Evolutionary conservation across 768 basidiomycete genomes (phyloP).

Genomic region (Pisolithus marmoratus): DNA sequence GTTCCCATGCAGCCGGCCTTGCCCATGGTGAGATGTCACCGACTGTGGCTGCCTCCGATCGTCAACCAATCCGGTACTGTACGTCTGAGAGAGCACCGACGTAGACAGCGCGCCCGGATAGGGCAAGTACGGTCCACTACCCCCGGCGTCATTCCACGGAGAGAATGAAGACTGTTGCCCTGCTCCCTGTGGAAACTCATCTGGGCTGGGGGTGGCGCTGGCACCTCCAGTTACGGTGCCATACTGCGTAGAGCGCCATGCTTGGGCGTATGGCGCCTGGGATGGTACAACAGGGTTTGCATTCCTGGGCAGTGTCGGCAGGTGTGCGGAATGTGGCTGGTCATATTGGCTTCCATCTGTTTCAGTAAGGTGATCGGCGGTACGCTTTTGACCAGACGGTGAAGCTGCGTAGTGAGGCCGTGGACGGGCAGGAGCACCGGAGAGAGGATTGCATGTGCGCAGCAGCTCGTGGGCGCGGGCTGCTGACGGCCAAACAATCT

Average conservation of each 20-base stretch:
- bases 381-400: conserved; percentile 33
- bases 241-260: conserved; percentile 27
- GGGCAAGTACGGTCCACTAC: conserved; percentile 27
- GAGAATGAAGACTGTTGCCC: conserved; percentile 33
- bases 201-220: background rate
- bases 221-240: background rate
- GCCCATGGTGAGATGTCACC: conserved; percentile 13
- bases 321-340: conserved; percentile 11
- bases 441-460: background rate
- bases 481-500: conserved; percentile 71
- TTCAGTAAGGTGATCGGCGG: conserved; percentile 47
- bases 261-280: conserved; percentile 19
- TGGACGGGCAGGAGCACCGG: background rate
- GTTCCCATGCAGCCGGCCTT: conserved; percentile 13
- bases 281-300: conserved; percentile 3
- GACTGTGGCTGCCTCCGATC: conserved; percentile 31
- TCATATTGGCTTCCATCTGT: conserved; percentile 28
- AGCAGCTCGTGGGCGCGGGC: conserved; percentile 69
- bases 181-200: conserved; percentile 7
- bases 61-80: conserved; percentile 66
- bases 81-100: conserved; percentile 67
- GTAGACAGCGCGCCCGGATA: conserved; percentile 53
- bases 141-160: conserved; percentile 37
- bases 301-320: background rate
- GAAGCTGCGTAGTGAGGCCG: background rate